Conservation (phyloP, 169 alveolate genomes). For the Plasmodium vivax region DNA sequence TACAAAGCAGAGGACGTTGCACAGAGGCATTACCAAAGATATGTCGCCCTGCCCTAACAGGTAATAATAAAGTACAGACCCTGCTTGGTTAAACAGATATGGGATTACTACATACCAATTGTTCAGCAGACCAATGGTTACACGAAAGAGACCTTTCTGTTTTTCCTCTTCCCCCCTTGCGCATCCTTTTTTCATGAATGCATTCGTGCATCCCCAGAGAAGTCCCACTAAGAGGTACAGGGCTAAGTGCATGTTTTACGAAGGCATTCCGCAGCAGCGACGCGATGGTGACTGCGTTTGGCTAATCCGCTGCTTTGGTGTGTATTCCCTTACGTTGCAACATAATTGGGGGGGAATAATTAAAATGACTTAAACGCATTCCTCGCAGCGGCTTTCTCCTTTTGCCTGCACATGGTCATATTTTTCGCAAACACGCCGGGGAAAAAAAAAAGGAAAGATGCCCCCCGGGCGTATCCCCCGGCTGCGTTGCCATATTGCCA, state of each 20-base stretch:
- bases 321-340: neutral
- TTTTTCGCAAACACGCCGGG: neutral
- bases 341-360: neutral
- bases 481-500: neutral
- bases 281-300: neutral
- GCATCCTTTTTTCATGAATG: slow-evolving; percentile 47
- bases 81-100: slow-evolving; percentile 56
- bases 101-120: slow-evolving; percentile 17
- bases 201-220: slow-evolving; percentile 74
- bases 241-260: slow-evolving; percentile 6
- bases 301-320: neutral
- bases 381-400: neutral
- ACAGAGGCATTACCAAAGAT: slow-evolving; percentile 67
- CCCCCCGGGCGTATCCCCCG: neutral
- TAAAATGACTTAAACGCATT: neutral
- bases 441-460: neutral
- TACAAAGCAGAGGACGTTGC: slow-evolving; percentile 27
- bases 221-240: slow-evolving; percentile 25
- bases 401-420: neutral
- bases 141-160: neutral
- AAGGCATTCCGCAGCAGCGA: neutral
- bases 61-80: slow-evolving; percentile 58
- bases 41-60: slow-evolving; percentile 27
- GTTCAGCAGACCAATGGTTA: neutral
- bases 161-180: neutral